A percentile compares a stretch with the other conserved stretches of the same genome.
These are phyloP conservation scores for Sclerotinia spermophila DNA, from an alignment of 2,329 filamentous ascomycete species.

Conservation along the genomic window DNA sequence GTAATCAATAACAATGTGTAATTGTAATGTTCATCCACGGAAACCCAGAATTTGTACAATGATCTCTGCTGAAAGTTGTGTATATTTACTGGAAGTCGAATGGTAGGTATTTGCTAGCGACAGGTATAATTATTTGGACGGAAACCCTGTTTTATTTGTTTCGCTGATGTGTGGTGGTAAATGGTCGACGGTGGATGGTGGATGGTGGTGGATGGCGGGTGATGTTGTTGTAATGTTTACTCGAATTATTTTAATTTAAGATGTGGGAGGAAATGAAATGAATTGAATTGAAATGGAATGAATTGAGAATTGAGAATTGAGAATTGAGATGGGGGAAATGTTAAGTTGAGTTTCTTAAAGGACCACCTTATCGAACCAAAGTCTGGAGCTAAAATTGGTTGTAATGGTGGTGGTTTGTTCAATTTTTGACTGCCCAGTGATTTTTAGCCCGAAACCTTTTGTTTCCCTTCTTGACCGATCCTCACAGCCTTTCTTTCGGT, in stretches of 20 bases:
- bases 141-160: not conserved
- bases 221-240: not conserved
- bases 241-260: not conserved
- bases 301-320: too few relatives aligned
- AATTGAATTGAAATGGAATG: too few relatives aligned
- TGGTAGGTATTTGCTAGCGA: not conserved
- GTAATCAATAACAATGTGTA: not conserved
- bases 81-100: not conserved
- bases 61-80: not conserved
- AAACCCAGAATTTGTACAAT: not conserved
- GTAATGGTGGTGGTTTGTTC: not conserved
- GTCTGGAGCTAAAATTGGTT: slow-evolving; percentile 4
- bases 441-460: not conserved
- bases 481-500: not conserved
- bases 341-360: not conserved
- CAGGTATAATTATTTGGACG: not conserved
- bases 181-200: too few relatives aligned
- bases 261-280: not conserved
- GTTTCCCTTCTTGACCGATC: not conserved
- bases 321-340: not conserved
- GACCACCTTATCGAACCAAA: not conserved
- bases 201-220: not conserved
- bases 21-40: slow-evolving; percentile 4
- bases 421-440: not conserved
- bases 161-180: not conserved